A percentile compares a stretch with the other conserved stretches of the same genome.
These are phyloP conservation scores for Juncus inflexus DNA, from an alignment of 176 grass and related monocot species.

Conservation along the genomic window DNA sequence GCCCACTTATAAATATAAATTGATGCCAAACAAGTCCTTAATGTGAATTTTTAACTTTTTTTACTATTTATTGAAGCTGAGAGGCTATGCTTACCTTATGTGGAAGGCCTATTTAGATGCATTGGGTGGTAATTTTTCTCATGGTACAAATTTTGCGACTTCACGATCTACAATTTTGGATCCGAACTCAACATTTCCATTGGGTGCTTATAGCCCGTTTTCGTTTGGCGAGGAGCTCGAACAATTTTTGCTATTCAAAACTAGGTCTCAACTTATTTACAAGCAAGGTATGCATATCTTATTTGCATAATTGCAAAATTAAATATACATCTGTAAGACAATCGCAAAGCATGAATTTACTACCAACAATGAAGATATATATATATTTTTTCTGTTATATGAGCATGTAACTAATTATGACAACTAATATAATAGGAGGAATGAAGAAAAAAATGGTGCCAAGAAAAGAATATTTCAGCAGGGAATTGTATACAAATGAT, in stretches of 20 bases:
- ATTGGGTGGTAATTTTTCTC: constrained; percentile 74
- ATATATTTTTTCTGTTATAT: no score
- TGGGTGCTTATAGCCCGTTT: constrained; percentile 78
- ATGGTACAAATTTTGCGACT: constrained; percentile 86
- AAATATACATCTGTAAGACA: no score
- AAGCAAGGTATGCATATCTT: constrained; percentile 36
- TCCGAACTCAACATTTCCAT: constrained; percentile 61
- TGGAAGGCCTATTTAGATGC: constrained; percentile 86
- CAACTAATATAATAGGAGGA: constrained; percentile 30
- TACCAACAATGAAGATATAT: no score
- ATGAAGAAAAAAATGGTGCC: constrained; percentile 60
- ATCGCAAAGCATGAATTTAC: no score
- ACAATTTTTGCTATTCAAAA: constrained; percentile 78
- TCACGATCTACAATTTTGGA: constrained; percentile 60
- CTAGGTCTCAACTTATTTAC: constrained; percentile 49
- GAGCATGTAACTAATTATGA: no score
- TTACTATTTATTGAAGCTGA: constrained; percentile 36
- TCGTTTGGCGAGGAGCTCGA: constrained; percentile 72
- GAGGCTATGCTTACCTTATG: constrained; percentile 56
- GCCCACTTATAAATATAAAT: no score
- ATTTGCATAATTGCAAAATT: not conserved
- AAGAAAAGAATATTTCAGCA: constrained; percentile 58
- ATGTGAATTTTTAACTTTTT: no score
- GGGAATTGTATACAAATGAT: constrained; percentile 88
- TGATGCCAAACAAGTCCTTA: no score